A percentile compares a stretch with the other conserved stretches of the same genome.
Evolutionary conservation across 768 basidiomycete species (phyloP).

Genomic region (Hortiboletus flavorubellus): DNA sequence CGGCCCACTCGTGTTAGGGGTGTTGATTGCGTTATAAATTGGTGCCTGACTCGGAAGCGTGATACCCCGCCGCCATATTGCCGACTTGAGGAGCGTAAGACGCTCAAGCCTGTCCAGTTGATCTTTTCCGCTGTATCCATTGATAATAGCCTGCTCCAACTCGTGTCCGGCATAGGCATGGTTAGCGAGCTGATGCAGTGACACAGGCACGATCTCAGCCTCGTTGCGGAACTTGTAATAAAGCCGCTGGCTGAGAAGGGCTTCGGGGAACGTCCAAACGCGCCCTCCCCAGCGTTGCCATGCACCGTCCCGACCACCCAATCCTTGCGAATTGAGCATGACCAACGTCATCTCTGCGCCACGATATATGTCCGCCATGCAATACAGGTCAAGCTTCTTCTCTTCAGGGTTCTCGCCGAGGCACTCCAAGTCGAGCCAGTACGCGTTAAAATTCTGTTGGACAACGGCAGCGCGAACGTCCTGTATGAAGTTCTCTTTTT

Average conservation of each 20-base stretch:
- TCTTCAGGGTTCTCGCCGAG: slow-evolving; percentile 12
- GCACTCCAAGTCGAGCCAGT: slow-evolving; percentile 22
- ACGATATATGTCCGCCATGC: slow-evolving; percentile 19
- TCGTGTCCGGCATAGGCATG: no score
- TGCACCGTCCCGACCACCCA: no score
- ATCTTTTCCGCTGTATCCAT: slow-evolving; percentile 19
- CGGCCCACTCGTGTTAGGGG: background rate
- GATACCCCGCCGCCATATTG: slow-evolving; percentile 15
- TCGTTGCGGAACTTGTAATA: slow-evolving; percentile 5
- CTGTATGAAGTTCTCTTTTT: slow-evolving; percentile 5
- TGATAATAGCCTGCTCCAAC: slow-evolving; percentile 14
- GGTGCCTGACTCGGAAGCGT: background rate
- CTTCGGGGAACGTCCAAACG: slow-evolving; percentile 17
- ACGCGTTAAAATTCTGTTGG: slow-evolving; percentile 5
- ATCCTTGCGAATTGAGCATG: background rate
- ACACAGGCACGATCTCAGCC: background rate
- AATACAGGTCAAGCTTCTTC: slow-evolving; percentile 16
- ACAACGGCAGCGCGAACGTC: slow-evolving; percentile 3
- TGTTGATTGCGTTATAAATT: background rate
- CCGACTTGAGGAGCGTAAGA: slow-evolving; percentile 14
- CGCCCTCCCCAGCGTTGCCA: slow-evolving; percentile 16
- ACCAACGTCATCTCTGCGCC: slow-evolving; percentile 13
- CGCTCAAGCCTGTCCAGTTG: slow-evolving; percentile 16
- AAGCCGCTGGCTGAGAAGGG: slow-evolving; percentile 9
- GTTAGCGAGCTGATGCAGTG: slow-evolving; percentile 2